phyloP scores from a whole-genome alignment of 2,329 filamentous ascomycete species.

The Microsporum canis region DNA sequence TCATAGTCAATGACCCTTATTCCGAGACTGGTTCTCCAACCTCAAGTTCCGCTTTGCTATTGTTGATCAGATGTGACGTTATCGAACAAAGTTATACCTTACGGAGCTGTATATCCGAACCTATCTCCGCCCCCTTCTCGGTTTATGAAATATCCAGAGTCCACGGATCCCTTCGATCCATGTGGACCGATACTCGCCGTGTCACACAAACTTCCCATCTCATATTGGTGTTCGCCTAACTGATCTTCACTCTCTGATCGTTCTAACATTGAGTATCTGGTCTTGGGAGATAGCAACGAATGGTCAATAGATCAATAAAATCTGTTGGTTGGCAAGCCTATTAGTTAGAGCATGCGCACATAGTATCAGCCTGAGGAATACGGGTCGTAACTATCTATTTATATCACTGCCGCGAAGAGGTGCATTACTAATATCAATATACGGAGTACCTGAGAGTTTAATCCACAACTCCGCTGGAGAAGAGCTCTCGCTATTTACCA shows the following conservation, averaged over 20 bases:
- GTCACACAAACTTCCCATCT: no score
- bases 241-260: neutral
- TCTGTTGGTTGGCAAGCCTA: neutral
- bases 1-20: neutral
- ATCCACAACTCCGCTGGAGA: conserved; percentile 40
- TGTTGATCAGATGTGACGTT: neutral
- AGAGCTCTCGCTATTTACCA: conserved; percentile 42
- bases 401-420: conserved; percentile 30
- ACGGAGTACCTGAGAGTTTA: conserved; percentile 36
- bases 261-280: neutral
- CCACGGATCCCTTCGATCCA: no score
- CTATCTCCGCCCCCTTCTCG: no score
- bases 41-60: neutral
- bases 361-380: neutral
- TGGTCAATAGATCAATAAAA: neutral
- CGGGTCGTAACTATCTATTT: conserved; percentile 9
- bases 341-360: neutral
- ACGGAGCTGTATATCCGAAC: no score
- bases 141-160: no score
- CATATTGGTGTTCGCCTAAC: neutral
- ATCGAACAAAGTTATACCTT: neutral
- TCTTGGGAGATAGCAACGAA: no score
- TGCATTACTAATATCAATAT: conserved; percentile 37
- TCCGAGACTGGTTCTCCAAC: neutral
- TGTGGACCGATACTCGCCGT: no score